Evolutionary conservation across 73 alveolate genomes (phyloP).

Genomic region (Symbiodinium natans): DNA sequence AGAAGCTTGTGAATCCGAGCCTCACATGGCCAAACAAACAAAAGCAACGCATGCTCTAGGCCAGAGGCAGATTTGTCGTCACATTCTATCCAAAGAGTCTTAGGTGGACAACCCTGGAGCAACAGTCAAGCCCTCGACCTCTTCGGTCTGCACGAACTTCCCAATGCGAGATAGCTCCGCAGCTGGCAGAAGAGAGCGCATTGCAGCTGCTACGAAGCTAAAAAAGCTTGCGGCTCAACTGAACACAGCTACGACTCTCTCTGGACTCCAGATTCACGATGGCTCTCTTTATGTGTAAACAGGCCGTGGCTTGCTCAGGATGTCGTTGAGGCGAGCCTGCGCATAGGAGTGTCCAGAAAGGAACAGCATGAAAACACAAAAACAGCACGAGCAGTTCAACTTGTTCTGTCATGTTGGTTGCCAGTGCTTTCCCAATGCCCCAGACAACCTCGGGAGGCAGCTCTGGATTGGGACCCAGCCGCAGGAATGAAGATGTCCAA

Average conservation of each 20-base stretch:
- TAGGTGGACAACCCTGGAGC: too few relatives aligned
- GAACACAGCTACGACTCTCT: too few relatives aligned
- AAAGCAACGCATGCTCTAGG: too few relatives aligned
- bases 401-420: neutral
- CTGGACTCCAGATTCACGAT: too few relatives aligned
- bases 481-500: constrained; percentile 71
- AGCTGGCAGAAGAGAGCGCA: constrained; percentile 11
- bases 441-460: constrained; percentile 68
- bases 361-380: too few relatives aligned
- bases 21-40: neutral
- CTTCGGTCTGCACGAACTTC: constrained; percentile 62
- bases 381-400: too few relatives aligned
- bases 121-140: constrained; percentile 32
- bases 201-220: neutral
- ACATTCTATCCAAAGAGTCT: too few relatives aligned
- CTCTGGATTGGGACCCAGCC: constrained; percentile 82
- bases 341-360: neutral
- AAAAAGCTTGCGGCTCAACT: too few relatives aligned
- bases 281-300: neutral
- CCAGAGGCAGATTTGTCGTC: too few relatives aligned
- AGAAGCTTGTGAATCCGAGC: neutral
- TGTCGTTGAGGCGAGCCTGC: constrained; percentile 64
- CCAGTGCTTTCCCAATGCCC: neutral
- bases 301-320: constrained; percentile 3
- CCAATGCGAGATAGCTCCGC: constrained; percentile 69